Conservation (phyloP, 352 stramenopile genomes). For the Aphanomyces astaci region DNA sequence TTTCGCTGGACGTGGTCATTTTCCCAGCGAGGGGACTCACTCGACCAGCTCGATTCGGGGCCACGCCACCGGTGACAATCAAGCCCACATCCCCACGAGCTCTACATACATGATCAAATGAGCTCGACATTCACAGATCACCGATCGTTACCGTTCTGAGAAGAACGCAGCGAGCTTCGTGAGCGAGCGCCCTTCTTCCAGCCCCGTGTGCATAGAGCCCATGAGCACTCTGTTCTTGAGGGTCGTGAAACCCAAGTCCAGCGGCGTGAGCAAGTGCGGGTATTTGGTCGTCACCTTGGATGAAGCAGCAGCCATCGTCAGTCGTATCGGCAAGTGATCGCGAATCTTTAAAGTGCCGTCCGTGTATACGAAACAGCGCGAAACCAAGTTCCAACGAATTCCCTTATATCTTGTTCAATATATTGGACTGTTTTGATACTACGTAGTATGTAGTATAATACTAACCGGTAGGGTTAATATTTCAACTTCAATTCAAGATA, state of each 20-base stretch:
- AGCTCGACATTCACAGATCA: background rate
- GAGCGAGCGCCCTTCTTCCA: conserved; percentile 77
- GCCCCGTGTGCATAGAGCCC: conserved; percentile 89
- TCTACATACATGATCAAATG: background rate
- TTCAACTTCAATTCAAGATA: too few species aligned
- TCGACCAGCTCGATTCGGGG: conserved; percentile 90
- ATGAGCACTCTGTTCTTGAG: conserved; percentile 85
- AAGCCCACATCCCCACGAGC: background rate
- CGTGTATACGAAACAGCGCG: background rate
- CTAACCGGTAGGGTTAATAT: too few species aligned
- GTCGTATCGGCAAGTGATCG: too few species aligned
- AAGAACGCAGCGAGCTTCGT: conserved; percentile 91
- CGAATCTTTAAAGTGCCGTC: too few species aligned
- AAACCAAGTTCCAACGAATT: background rate
- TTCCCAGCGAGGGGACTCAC: conserved; percentile 92
- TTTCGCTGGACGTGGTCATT: conserved; percentile 85
- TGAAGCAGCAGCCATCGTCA: background rate
- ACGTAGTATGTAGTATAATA: too few species aligned
- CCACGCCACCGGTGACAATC: conserved; percentile 54
- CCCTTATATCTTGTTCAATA: background rate
- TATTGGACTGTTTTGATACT: too few species aligned
- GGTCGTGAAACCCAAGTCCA: conserved; percentile 74
- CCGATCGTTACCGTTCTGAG: conserved; percentile 50
- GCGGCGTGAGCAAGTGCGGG: conserved; percentile 57
- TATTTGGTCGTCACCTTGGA: conserved; percentile 39